Percentiles rank a stretch among this genome's conserved stretches.
phyloP scores from a whole-genome alignment of 495 filamentous ascomycete species.

The Penicillium dipodomyicola region DNA sequence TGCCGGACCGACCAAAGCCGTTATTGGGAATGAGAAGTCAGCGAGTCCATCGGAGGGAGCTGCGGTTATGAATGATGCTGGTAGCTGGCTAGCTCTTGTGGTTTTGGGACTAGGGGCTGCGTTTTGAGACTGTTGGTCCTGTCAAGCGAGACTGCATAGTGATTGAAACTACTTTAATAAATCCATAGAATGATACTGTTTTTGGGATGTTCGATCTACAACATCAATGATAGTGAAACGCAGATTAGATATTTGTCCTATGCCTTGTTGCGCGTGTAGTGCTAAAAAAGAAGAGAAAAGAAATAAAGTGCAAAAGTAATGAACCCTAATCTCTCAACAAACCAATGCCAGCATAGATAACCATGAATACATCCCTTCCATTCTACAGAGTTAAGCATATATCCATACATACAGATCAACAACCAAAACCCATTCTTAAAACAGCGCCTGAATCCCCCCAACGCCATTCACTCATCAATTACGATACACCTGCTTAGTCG shows the following conservation, averaged over 20 bases:
- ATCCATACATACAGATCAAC: neutral
- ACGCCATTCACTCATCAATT: slow-evolving; percentile 5
- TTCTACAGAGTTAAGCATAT: neutral
- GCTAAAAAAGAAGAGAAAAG: too few species aligned
- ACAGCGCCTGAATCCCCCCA: neutral
- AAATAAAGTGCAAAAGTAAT: neutral
- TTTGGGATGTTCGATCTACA: neutral
- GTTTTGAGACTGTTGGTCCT: neutral
- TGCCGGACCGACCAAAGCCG: slow-evolving; percentile 13
- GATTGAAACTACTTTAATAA: neutral
- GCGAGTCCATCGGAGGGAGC: slow-evolving; percentile 18
- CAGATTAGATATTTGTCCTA: too few species aligned
- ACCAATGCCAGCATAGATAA: neutral
- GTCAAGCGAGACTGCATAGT: too few species aligned
- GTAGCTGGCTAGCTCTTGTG: slow-evolving; percentile 22
- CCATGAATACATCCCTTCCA: neutral
- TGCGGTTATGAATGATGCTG: slow-evolving; percentile 13
- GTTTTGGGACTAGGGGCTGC: slow-evolving; percentile 22
- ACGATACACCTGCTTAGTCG: slow-evolving; percentile 26
- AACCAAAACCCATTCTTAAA: neutral
- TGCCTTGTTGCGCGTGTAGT: too few species aligned
- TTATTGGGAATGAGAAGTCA: slow-evolving; percentile 4
- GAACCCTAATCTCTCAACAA: neutral
- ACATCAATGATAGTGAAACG: too few species aligned
- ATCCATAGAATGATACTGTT: neutral